Evolutionary conservation across 306 rosid species (phyloP), one percentile per base, ranked within the genome.

Genomic region (Hippophae rhamnoides): DNA sequence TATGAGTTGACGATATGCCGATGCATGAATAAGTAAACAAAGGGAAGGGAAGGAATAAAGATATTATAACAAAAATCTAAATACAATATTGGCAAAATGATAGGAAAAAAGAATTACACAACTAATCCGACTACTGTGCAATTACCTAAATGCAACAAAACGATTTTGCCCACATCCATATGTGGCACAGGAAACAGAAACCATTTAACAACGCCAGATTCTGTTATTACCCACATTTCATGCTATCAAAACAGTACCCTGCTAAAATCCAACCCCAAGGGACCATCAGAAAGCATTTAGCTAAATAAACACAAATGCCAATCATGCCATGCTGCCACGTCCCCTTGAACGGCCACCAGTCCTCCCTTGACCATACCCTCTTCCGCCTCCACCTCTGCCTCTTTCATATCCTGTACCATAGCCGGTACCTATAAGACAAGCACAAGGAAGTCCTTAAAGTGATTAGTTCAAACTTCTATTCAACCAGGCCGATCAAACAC

Each of bases 341-440:
- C 78, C 87, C 75, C 95, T 78, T 23, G 75, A 41, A 12, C 84
- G 86, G 18, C 81, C 95, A 11, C 89, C 87, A 70, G 78, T 76
- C 26, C 88, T 67, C 65, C 98, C 98, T 68, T 95, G 75, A 3
- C 92, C 97, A 13, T 83, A 87, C 7, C 93, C 95, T 68, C 96
- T 67, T 41, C 89, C 79, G 55, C 85, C 95, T 53, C 94, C 89
- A 62, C 95, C 95, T 69, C 95, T 66, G 49, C 95, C 96, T 41
- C 89, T 73, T 60, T 86, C 89, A 46, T 78, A 89, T 46, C 89
- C 94, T 27, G 69, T 31, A 31, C 3, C 38, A 31, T 31, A 31
- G 1, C 38, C 38, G 3, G 38, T 31, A 9, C 61, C 67, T 72
- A 42, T 7, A 52, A 41, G 18, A 65, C 58, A 7, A 7, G 0